phyloP scores from a whole-genome alignment of 768 basidiomycete genomes.

The Suillus lakei region DNA sequence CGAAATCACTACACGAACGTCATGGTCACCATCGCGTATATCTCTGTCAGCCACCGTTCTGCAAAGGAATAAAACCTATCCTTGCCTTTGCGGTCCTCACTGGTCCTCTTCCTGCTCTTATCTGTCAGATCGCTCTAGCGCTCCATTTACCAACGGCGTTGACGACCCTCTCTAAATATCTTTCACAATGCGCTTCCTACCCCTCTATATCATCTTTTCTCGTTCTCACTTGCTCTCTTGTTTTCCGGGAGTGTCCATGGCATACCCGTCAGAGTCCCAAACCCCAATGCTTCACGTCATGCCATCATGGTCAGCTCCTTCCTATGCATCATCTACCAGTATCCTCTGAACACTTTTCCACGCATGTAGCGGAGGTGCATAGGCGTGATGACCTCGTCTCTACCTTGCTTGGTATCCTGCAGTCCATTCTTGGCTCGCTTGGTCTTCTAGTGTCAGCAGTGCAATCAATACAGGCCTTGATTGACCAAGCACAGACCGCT shows the following conservation, averaged over 20 bases:
- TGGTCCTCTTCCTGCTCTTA: conserved; percentile 15
- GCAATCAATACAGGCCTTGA: neutral
- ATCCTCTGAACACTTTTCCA: neutral
- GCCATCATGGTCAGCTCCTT: neutral
- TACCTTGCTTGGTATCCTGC: fast-evolving
- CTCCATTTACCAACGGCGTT: neutral
- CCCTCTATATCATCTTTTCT: conserved; percentile 17
- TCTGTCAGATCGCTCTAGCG: conserved; percentile 4
- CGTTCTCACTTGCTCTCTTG: conserved; percentile 23
- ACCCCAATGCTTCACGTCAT: neutral
- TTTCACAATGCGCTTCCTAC: conserved; percentile 29
- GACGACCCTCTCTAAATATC: conserved; percentile 14
- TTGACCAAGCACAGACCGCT: neutral
- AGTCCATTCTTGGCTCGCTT: neutral
- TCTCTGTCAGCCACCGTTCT: conserved; percentile 3
- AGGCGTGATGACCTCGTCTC: neutral
- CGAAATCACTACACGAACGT: neutral
- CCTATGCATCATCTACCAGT: neutral
- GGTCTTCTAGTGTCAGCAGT: neutral
- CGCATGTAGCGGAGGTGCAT: neutral
- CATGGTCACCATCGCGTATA: neutral
- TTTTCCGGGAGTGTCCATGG: conserved; percentile 20
- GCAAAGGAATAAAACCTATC: neutral
- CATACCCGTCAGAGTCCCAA: conserved; percentile 16
- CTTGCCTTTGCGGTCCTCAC: conserved; percentile 8